These are phyloP conservation scores for Pythium chondricola DNA, from an alignment of 352 stramenopile genomes.

Conservation along the genomic window DNA sequence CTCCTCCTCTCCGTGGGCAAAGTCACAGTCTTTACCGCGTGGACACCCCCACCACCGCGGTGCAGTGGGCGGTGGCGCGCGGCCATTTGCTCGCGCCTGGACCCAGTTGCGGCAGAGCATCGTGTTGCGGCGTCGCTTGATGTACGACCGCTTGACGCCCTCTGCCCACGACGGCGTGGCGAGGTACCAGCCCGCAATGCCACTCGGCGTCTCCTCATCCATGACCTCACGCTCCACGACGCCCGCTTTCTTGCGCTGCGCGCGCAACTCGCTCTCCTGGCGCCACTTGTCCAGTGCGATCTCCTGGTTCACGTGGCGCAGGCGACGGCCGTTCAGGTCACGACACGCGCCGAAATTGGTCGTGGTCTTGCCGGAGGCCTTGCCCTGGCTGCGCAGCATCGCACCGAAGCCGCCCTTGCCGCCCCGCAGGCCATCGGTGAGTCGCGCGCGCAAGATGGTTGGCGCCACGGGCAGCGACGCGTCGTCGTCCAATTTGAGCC, in stretches of 20 bases:
- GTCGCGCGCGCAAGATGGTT: conserved; percentile 47
- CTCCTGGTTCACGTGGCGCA: conserved; percentile 86
- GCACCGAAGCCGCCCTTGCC: conserved; percentile 83
- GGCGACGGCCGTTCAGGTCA: conserved; percentile 67
- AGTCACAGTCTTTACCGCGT: conserved; percentile 73
- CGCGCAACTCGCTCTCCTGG: conserved; percentile 44
- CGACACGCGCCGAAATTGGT: conserved; percentile 77
- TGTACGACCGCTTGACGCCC: conserved; percentile 77
- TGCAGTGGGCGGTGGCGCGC: conserved; percentile 31
- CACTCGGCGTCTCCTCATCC: conserved; percentile 77
- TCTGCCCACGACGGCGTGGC: conserved; percentile 79
- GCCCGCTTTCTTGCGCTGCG: conserved; percentile 36
- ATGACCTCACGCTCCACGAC: conserved; percentile 59
- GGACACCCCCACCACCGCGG: conserved; percentile 80
- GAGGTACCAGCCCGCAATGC: conserved; percentile 80
- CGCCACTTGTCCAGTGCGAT: conserved; percentile 80
- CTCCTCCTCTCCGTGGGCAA: conserved; percentile 79
- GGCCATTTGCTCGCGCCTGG: conserved; percentile 44
- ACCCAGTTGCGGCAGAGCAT: conserved; percentile 68
- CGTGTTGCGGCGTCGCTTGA: conserved; percentile 81
- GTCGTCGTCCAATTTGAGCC: conserved; percentile 36
- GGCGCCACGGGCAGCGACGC: conserved; percentile 41
- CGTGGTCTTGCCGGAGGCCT: conserved; percentile 61
- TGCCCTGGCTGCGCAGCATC: conserved; percentile 79
- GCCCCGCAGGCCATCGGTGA: conserved; percentile 57